Conservation (phyloP, 129 eudicot species). For the Pulicaria dysenterica region DNA sequence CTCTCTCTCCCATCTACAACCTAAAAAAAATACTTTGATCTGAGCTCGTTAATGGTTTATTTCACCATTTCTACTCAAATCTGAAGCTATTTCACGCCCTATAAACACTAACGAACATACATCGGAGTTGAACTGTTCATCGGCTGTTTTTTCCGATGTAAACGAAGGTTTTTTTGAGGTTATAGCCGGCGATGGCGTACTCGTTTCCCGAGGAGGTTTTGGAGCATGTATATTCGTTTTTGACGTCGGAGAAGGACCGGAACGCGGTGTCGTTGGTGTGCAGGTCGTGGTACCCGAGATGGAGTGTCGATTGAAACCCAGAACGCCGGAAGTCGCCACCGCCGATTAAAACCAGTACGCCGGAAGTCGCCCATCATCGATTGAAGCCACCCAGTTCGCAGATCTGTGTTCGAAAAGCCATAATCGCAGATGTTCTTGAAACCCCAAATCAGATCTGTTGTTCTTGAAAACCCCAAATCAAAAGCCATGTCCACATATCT, state of each 20-base stretch:
- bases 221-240: slow-evolving; percentile 70
- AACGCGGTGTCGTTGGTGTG: slow-evolving; percentile 82
- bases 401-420: too few relatives aligned
- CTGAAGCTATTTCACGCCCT: slow-evolving; percentile 26
- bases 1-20: slow-evolving; percentile 39
- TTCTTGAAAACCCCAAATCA: too few relatives aligned
- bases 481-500: too few relatives aligned
- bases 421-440: too few relatives aligned
- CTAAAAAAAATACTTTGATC: slow-evolving; percentile 21
- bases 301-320: slow-evolving; percentile 83
- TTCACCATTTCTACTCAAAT: slow-evolving; percentile 28
- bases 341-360: too few relatives aligned
- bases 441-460: too few relatives aligned
- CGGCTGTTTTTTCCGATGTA: neutral
- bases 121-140: neutral
- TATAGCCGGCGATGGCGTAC: slow-evolving; percentile 44
- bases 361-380: too few relatives aligned
- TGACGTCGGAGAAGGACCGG: slow-evolving; percentile 57
- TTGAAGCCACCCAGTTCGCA: too few relatives aligned
- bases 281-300: slow-evolving; percentile 90
- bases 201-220: slow-evolving; percentile 84
- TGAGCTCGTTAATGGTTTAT: slow-evolving; percentile 41
- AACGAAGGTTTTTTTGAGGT: neutral
- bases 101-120: neutral
- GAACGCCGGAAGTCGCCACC: too few relatives aligned